Conservation (phyloP, 352 stramenopile species). For the Phytophthora melonis region DNA sequence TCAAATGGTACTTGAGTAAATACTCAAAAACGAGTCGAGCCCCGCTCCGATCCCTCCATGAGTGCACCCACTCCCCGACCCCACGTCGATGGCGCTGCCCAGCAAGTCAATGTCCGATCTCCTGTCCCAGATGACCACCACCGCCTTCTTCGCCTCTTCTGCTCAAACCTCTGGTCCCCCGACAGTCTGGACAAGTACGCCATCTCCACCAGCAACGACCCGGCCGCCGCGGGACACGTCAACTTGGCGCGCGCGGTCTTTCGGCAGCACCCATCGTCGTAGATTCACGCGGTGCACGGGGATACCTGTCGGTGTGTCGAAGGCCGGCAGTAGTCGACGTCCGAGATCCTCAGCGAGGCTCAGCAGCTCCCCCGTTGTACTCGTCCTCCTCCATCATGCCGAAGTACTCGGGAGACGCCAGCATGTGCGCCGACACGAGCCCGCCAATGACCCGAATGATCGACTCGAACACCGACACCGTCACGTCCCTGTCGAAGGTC, state of each 20-base stretch:
- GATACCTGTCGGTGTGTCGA: slow-evolving; percentile 96
- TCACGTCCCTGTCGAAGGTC: slow-evolving; percentile 89
- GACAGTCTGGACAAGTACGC: slow-evolving; percentile 93
- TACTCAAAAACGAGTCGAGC: slow-evolving; percentile 99
- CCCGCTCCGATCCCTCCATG: slow-evolving; percentile 92
- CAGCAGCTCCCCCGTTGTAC: slow-evolving; percentile 96
- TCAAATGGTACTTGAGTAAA: slow-evolving; percentile 96
- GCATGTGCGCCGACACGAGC: slow-evolving; percentile 91
- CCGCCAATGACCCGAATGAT: slow-evolving; percentile 94
- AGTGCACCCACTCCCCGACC: slow-evolving; percentile 86
- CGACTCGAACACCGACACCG: slow-evolving; percentile 94
- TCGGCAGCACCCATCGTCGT: slow-evolving; percentile 46
- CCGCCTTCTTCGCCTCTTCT: slow-evolving; percentile 61
- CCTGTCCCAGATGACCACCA: slow-evolving; percentile 82
- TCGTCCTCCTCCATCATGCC: slow-evolving; percentile 61
- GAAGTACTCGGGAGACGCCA: slow-evolving; percentile 70
- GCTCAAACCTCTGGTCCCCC: slow-evolving; percentile 65
- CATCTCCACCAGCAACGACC: slow-evolving; percentile 97
- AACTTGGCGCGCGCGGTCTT: slow-evolving; percentile 53
- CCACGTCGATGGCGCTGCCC: slow-evolving; percentile 95
- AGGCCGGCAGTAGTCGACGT: slow-evolving; percentile 95
- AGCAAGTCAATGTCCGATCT: slow-evolving; percentile 91
- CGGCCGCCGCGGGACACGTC: slow-evolving; percentile 95
- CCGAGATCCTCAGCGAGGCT: slow-evolving; percentile 95
- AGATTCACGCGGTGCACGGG: slow-evolving; percentile 98